A percentile compares a stretch with the other conserved stretches of the same genome.
Evolutionary conservation across 306 rosid genomes (phyloP).

Genomic region (Dalbergia cochinchinensis): DNA sequence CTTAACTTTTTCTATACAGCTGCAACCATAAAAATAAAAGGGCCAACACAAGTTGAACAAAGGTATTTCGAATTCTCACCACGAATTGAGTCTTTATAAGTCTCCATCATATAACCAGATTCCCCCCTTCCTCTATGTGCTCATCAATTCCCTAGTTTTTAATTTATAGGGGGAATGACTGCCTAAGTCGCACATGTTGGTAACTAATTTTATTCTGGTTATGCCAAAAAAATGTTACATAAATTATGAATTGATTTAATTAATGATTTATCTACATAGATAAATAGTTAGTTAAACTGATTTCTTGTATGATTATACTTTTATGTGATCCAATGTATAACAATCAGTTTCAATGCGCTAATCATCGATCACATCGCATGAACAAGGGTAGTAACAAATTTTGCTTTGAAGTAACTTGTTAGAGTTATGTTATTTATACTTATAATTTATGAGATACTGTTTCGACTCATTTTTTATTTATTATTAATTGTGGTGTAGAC

Average conservation of each 20-base stretch:
- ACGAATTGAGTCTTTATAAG: background rate
- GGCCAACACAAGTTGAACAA: background rate
- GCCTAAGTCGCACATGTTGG: background rate
- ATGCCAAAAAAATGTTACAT: background rate
- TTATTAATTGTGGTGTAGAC: no score
- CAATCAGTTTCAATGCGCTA: no score
- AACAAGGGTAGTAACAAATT: no score
- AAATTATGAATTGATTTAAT: background rate
- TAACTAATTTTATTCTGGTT: background rate
- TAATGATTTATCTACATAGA: background rate
- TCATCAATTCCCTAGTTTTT: background rate
- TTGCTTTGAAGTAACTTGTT: background rate
- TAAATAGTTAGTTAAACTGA: background rate
- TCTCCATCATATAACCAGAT: background rate
- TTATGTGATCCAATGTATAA: background rate
- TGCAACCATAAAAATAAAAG: background rate
- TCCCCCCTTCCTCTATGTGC: background rate
- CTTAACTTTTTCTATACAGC: background rate
- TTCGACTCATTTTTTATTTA: no score
- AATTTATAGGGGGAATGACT: background rate
- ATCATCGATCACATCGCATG: no score
- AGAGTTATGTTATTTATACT: no score
- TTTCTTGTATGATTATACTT: no score
- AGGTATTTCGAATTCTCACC: conserved; percentile 12
- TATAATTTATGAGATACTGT: no score